Base-by-base conservation (phyloP, 2,329 filamentous ascomycete species). In the Epichloe sibirici region DNA sequence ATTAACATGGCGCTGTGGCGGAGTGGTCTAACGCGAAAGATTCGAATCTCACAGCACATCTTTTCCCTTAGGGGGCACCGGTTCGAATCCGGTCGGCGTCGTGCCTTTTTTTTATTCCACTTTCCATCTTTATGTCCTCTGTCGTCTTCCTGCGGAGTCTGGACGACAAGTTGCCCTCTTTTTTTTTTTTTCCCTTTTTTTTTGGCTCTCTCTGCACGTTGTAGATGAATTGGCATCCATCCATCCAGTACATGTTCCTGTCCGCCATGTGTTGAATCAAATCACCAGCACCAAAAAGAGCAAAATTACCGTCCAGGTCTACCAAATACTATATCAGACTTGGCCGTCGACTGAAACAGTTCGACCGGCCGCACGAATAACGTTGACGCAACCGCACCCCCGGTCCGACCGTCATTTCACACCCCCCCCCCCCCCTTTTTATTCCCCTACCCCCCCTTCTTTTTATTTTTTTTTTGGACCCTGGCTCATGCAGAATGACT, bases 31-130 rank as follows among this genome's bases (percentile, higher is more conserved):
- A 63, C 61, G 61, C 61, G 62, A 61, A 61, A 62, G 62, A 63
- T 59, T 63, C 62, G 62, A 63, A 63, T 34, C n/a, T 5, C 5
- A 2, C 0, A 0, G 3, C 5, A 3, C 11, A 63, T 63, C 62
- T 61, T 61, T 60, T 63, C 61, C 60, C 62, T 52, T 63, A 57
- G 62, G 61, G 61, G 61, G 63, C 62, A 60, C 62, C 62, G 62
- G 62, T 64, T 64, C 62, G 62, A 65, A 64, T 65, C 62, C 62
- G 62, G 62, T 61, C 62, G 59, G 55, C 57, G 62, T 65, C 62
- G 59, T 54, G 39, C 40, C n/a, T 21, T 54, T 56, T 17, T 21
- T 21, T 59, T 54, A 55, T 44, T 45, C 37, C 46, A 28, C 23
- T 39, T 23, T 28, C 8, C 13, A 21, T 49, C 35, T 25, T 39